Conservation (phyloP, 768 basidiomycete genomes). For the Auricularia sp. region DNA sequence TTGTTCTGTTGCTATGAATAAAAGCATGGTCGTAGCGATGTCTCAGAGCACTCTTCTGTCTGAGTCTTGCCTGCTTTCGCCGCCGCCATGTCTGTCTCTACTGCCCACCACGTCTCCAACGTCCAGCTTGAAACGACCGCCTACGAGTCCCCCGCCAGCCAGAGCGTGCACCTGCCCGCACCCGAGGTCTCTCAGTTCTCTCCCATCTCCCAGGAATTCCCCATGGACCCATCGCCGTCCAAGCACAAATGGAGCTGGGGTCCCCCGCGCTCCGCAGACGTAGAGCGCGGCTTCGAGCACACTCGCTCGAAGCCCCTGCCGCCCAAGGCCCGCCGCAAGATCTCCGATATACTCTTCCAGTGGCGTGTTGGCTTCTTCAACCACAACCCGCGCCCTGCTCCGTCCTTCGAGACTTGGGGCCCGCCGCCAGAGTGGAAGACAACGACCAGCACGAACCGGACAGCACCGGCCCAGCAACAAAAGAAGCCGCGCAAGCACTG, state of each 20-base stretch:
- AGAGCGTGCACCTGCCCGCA: background rate
- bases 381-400: slow-evolving; percentile 27
- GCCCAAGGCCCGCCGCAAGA: slow-evolving; percentile 12
- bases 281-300: slow-evolving; percentile 16
- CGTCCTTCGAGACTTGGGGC: slow-evolving; percentile 28
- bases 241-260: slow-evolving; percentile 9
- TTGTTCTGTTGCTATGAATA: background rate
- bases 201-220: slow-evolving; percentile 25
- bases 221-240: slow-evolving; percentile 18
- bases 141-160: background rate
- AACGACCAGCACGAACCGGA: slow-evolving; percentile 6
- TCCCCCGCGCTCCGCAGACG: slow-evolving; percentile 14
- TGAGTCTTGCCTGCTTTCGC: background rate
- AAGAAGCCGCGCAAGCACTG: slow-evolving; percentile 17
- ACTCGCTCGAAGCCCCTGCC: slow-evolving; percentile 18
- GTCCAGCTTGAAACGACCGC: background rate
- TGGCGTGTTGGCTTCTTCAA: background rate
- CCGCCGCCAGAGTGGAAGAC: slow-evolving; percentile 8
- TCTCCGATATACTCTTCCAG: background rate
- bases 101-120: background rate
- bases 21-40: background rate
- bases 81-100: background rate
- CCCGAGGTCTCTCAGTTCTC: slow-evolving; percentile 32
- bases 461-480: slow-evolving; percentile 16
- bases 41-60: background rate